Evolutionary conservation across 2,329 filamentous ascomycete genomes (phyloP).

Genomic region (Cladophialophora psammophila): DNA sequence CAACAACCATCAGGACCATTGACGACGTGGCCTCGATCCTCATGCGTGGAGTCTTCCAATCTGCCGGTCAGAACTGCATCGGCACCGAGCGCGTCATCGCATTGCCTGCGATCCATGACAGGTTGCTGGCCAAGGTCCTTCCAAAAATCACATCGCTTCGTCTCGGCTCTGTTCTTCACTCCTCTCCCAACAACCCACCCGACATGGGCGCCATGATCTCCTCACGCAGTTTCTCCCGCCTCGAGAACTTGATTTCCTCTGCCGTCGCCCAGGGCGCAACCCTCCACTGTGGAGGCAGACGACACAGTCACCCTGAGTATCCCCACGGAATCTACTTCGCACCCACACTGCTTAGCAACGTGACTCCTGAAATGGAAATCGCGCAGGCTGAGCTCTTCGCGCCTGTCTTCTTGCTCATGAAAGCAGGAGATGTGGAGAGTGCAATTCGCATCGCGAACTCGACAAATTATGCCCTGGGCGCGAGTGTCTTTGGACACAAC

Average conservation of each 20-base stretch:
- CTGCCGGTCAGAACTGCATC: constrained; percentile 93
- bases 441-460: constrained; percentile 83
- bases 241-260: constrained; percentile 78
- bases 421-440: constrained; percentile 68
- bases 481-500: constrained; percentile 81
- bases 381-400: constrained; percentile 93
- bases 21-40: constrained; percentile 79
- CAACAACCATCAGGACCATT: constrained; percentile 64
- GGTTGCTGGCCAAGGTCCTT: constrained; percentile 72
- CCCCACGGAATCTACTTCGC: constrained; percentile 88
- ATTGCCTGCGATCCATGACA: constrained; percentile 75
- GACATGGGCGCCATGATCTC: constrained; percentile 95
- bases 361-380: constrained; percentile 83
- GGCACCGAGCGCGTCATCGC: constrained; percentile 93
- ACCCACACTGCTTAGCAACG: constrained; percentile 89
- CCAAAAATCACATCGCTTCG: constrained; percentile 77
- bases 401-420: constrained; percentile 86
- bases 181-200: constrained; percentile 44
- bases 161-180: constrained; percentile 72
- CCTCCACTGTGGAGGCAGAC: constrained; percentile 79
- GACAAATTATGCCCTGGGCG: constrained; percentile 84
- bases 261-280: constrained; percentile 81
- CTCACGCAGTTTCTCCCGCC: constrained; percentile 72
- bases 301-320: constrained; percentile 74
- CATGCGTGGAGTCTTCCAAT: constrained; percentile 89